Percentiles rank a stretch among this genome's conserved stretches.
Evolutionary conservation across 2,329 filamentous ascomycete species (phyloP).

Genomic region (Fusarium scirpi): DNA sequence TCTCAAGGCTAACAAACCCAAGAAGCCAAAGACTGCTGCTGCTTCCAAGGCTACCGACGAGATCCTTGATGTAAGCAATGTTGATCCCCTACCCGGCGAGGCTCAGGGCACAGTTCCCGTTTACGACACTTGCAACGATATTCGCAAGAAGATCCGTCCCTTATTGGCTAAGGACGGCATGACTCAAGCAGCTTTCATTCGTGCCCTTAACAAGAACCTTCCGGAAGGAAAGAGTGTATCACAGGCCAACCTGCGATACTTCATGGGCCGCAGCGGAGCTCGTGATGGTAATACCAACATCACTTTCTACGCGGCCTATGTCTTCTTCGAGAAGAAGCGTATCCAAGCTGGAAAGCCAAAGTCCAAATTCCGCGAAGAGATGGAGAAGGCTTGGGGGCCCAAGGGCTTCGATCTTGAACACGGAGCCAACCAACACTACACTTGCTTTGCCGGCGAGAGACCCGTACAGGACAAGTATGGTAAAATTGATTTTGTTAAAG

Average conservation of each 20-base stretch:
- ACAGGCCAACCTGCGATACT: constrained; percentile 60
- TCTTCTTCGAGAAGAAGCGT: constrained; percentile 70
- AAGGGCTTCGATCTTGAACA: constrained; percentile 45
- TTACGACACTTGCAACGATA: constrained; percentile 68
- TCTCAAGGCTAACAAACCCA: constrained; percentile 50
- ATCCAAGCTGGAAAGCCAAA: constrained; percentile 65
- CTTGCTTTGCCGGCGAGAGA: constrained; percentile 14
- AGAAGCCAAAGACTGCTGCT: constrained; percentile 45
- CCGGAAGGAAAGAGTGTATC: constrained; percentile 54
- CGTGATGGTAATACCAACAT: constrained; percentile 60
- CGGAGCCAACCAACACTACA: constrained; percentile 23
- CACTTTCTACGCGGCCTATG: constrained; percentile 66
- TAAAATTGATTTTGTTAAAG: constrained; percentile 16
- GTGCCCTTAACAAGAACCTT: constrained; percentile 60
- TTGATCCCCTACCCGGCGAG: constrained; percentile 61
- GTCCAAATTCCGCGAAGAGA: constrained; percentile 61
- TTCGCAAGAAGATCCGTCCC: constrained; percentile 67
- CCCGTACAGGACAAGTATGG: constrained; percentile 41
- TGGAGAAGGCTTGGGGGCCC: constrained; percentile 57
- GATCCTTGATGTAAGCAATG: constrained; percentile 54
- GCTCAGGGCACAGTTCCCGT: constrained; percentile 59
- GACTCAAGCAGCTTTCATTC: constrained; percentile 64
- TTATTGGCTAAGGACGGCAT: constrained; percentile 58
- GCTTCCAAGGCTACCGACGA: constrained; percentile 43
- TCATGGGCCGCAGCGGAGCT: constrained; percentile 62